These are phyloP conservation scores for Adansonia madagascariensis DNA, from an alignment of 441 rosid genomes.

Conservation along the genomic window DNA sequence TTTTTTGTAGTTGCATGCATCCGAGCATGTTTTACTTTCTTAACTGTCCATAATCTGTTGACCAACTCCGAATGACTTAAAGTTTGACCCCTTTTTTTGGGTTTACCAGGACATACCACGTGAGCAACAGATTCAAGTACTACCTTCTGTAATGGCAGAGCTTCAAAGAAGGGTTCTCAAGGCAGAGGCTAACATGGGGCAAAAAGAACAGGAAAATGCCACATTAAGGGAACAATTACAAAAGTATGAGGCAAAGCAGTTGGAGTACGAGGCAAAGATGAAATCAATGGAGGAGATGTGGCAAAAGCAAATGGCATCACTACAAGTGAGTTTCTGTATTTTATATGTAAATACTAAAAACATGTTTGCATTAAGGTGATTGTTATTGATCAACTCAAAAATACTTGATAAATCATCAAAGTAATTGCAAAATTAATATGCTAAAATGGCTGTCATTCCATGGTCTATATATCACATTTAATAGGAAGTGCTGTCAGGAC, in stretches of 20 bases:
- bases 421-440: background rate
- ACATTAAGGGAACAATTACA: slow-evolving; percentile 71
- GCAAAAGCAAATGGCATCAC: slow-evolving; percentile 87
- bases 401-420: background rate
- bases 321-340: slow-evolving; percentile 60
- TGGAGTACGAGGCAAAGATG: slow-evolving; percentile 75
- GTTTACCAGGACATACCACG: slow-evolving; percentile 54
- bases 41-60: slow-evolving; percentile 4
- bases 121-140: slow-evolving; percentile 62
- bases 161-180: slow-evolving; percentile 70
- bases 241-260: slow-evolving; percentile 75
- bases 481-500: background rate
- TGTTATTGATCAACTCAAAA: background rate
- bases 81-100: slow-evolving; percentile 28
- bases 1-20: background rate
- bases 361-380: background rate
- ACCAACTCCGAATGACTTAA: slow-evolving; percentile 22
- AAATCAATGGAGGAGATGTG: slow-evolving; percentile 94
- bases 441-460: background rate
- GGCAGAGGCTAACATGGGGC: slow-evolving; percentile 66
- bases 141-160: slow-evolving; percentile 60
- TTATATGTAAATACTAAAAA: too few species aligned
- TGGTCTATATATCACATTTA: background rate
- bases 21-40: slow-evolving; percentile 13
- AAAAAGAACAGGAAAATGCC: slow-evolving; percentile 85